phyloP scores from a whole-genome alignment of 148 eudicot genomes.

The Spergularia marina region DNA sequence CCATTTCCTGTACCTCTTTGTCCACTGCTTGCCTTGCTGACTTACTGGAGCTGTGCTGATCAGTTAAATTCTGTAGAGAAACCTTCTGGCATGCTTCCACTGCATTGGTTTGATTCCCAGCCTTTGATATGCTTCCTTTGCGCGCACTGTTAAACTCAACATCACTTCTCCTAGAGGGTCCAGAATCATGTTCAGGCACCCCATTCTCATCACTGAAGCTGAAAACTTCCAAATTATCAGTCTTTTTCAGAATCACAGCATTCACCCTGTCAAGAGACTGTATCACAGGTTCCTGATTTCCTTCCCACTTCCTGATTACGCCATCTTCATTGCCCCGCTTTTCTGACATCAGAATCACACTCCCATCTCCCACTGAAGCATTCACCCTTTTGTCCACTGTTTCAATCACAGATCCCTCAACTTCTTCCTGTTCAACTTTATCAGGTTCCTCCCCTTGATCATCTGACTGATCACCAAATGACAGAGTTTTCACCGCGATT shows the following conservation, averaged over 20 bases:
- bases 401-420: neutral
- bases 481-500: too few species aligned
- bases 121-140: neutral
- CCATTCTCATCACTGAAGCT: constrained; percentile 28
- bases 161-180: constrained; percentile 24
- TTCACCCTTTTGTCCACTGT: neutral
- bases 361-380: neutral
- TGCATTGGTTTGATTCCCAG: constrained; percentile 5
- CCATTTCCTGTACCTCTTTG: neutral
- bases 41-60: neutral
- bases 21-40: neutral
- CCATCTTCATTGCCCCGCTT: neutral
- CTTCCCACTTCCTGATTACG: neutral
- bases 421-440: neutral
- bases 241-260: constrained; percentile 21
- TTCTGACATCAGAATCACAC: neutral
- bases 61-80: neutral
- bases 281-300: neutral
- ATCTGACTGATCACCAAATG: too few species aligned
- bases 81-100: constrained; percentile 11
- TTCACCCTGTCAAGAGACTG: constrained; percentile 8
- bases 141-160: constrained; percentile 19
- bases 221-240: neutral
- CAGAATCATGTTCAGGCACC: constrained; percentile 19
- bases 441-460: too few species aligned